These are phyloP conservation scores for Phytopythium chamaehyphon DNA, from an alignment of 352 stramenopile species.

Conservation along the genomic window DNA sequence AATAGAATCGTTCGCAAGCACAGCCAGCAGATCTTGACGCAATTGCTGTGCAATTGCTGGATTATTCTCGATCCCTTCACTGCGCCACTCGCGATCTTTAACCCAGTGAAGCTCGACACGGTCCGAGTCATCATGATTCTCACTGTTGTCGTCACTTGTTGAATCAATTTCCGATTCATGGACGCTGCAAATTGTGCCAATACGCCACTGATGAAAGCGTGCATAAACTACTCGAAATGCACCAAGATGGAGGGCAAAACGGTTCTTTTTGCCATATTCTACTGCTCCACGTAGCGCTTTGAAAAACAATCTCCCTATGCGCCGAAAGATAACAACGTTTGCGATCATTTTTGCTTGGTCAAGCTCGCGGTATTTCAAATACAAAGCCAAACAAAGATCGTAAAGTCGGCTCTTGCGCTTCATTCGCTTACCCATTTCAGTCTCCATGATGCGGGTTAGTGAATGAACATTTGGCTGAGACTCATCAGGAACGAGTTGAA, in stretches of 20 bases:
- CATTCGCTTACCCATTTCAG: conserved; percentile 40
- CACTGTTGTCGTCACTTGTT: conserved; percentile 8
- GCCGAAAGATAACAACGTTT: conserved; percentile 51
- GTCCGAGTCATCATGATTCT: background rate
- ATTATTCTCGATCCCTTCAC: conserved; percentile 34
- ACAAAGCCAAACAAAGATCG: conserved; percentile 47
- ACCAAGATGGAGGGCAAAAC: conserved; percentile 48
- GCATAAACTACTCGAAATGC: conserved; percentile 31
- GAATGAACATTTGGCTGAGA: conserved; percentile 6
- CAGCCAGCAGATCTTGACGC: conserved; percentile 25
- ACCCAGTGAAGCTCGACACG: conserved; percentile 36
- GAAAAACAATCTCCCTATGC: conserved; percentile 34
- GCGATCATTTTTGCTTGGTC: conserved; percentile 47
- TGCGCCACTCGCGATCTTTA: conserved; percentile 44
- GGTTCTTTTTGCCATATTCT: conserved; percentile 32
- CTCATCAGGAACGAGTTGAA: background rate
- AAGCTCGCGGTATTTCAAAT: conserved; percentile 50
- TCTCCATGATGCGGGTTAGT: conserved; percentile 62
- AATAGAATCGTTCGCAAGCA: conserved; percentile 25
- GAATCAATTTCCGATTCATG: conserved; percentile 9
- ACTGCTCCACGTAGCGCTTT: conserved; percentile 17
- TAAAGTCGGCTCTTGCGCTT: conserved; percentile 62
- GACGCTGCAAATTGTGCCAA: conserved; percentile 27
- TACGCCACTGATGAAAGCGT: conserved; percentile 44
- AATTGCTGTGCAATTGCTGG: conserved; percentile 27